Conservation (phyloP, 768 basidiomycete genomes). For the Piloderma croceum region DNA sequence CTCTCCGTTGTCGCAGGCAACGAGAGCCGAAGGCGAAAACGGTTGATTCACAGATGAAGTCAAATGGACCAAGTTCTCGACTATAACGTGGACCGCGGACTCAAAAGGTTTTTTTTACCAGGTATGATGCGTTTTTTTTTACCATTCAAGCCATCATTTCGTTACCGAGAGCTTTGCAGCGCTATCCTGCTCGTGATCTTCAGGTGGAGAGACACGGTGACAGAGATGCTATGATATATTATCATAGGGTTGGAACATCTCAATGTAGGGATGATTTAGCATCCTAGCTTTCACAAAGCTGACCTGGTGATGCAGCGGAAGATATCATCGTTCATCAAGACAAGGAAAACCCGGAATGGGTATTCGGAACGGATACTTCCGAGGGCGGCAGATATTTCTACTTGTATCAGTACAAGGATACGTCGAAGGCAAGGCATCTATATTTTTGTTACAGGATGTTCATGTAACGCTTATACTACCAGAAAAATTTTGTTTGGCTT, state of each 20-base stretch:
- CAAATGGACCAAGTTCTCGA: constrained; percentile 72
- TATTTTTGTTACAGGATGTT: constrained; percentile 1
- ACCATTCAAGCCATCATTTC: too few relatives aligned
- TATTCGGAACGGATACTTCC: constrained; percentile 52
- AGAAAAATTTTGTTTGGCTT: constrained; percentile 77
- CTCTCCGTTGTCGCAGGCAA: constrained; percentile 42
- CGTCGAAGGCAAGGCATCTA: constrained; percentile 45
- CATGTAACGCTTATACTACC: constrained; percentile 1
- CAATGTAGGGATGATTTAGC: constrained; percentile 44
- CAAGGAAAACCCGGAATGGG: constrained; percentile 56
- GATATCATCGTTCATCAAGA: constrained; percentile 67
- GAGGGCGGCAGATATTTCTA: constrained; percentile 64
- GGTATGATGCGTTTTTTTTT: constrained; percentile 23
- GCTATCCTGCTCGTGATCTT: constrained; percentile 52
- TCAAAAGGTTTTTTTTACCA: constrained; percentile 85
- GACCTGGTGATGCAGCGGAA: constrained; percentile 39
- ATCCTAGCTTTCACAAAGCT: constrained; percentile 3
- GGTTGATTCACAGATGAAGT: constrained; percentile 64
- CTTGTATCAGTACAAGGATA: constrained; percentile 52
- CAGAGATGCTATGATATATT: constrained; percentile 68
- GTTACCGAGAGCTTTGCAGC: constrained; percentile 22
- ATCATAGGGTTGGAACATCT: constrained; percentile 65
- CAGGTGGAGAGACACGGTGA: constrained; percentile 59
- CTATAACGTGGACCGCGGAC: constrained; percentile 69
- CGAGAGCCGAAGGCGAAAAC: constrained; percentile 34